phyloP scores from a whole-genome alignment of 352 stramenopile species.

The Phytopythium mirpurense region DNA sequence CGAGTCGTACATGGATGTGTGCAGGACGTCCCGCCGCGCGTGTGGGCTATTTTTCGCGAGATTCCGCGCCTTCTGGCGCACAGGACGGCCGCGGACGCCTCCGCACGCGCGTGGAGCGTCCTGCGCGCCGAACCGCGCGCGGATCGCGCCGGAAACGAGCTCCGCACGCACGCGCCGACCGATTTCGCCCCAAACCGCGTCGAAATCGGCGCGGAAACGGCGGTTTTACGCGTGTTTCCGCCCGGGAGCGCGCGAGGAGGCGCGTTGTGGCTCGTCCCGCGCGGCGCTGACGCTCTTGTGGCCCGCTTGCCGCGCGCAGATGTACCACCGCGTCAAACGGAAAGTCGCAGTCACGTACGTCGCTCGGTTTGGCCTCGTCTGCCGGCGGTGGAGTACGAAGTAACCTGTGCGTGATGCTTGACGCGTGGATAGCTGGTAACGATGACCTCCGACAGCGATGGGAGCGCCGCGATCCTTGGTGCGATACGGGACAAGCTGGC shows the following conservation, averaged over 20 bases:
- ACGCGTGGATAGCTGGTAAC: conserved; percentile 37
- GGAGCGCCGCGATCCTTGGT: conserved; percentile 36
- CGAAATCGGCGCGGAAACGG: conserved; percentile 18
- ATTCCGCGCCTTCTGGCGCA: conserved; percentile 13
- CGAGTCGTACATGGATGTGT: not conserved
- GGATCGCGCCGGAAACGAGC: not conserved
- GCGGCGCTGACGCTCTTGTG: not conserved
- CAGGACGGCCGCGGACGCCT: conserved; percentile 10
- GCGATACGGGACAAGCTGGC: conserved; percentile 60
- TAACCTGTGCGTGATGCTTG: conserved; percentile 10
- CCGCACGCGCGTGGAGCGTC: conserved; percentile 1
- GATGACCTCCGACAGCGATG: conserved; percentile 42
- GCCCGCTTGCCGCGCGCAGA: conserved; percentile 2
- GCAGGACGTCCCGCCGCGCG: not conserved
- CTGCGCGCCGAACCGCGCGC: conserved; percentile 2
- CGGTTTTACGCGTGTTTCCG: conserved; percentile 8
- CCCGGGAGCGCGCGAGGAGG: not conserved
- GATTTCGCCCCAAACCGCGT: conserved; percentile 8
- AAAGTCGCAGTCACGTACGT: conserved; percentile 15
- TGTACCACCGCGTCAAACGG: conserved; percentile 18
- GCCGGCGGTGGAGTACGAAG: not conserved
- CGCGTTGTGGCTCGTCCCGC: not conserved
- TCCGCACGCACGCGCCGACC: not conserved
- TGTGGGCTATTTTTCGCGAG: not conserved
- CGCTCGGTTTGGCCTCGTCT: not conserved